Percentiles rank a stretch among this genome's conserved stretches.
Conservation (phyloP, 1,284 basidiomycete genomes). For the Ganoderma multipileum region DNA sequence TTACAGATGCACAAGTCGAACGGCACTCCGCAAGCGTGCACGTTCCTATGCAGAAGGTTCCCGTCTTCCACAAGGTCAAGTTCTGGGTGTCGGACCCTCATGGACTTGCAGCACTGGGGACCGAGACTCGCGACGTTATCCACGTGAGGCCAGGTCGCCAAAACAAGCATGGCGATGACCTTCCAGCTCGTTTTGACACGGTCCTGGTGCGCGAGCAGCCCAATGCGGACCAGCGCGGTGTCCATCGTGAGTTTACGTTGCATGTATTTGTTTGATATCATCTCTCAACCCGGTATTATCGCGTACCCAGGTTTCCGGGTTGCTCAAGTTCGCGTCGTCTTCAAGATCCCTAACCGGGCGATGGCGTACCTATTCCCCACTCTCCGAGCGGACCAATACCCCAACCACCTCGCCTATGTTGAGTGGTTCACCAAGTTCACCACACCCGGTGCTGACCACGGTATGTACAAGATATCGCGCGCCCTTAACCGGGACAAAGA, state of each 20-base stretch:
- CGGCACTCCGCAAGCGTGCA: background rate
- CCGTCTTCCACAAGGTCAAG: slow-evolving; percentile 27
- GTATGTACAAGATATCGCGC: slow-evolving; percentile 30
- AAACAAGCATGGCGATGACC: slow-evolving; percentile 1
- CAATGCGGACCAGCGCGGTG: background rate
- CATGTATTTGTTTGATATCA: too few relatives aligned
- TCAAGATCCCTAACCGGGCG: slow-evolving; percentile 16
- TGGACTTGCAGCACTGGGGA: background rate
- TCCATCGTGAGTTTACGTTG: background rate
- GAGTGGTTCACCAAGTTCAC: slow-evolving; percentile 42
- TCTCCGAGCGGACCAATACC: background rate
- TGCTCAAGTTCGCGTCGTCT: slow-evolving; percentile 28
- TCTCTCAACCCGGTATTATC: too few relatives aligned
- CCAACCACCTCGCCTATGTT: slow-evolving; percentile 39
- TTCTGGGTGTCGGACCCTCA: slow-evolving; percentile 17
- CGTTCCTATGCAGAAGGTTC: slow-evolving; percentile 15
- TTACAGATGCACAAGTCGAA: slow-evolving; percentile 12
- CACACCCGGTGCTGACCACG: slow-evolving; percentile 13
- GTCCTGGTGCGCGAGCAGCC: slow-evolving; percentile 21
- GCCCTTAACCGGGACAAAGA: slow-evolving; percentile 20
- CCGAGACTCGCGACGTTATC: slow-evolving; percentile 11
- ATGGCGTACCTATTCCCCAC: slow-evolving; percentile 19
- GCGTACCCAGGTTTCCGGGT: slow-evolving; percentile 27
- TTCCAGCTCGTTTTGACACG: slow-evolving; percentile 31
- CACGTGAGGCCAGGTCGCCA: slow-evolving; percentile 19